Evolutionary conservation across 83 land plant species (phyloP).

Genomic region (Picea mariana): DNA sequence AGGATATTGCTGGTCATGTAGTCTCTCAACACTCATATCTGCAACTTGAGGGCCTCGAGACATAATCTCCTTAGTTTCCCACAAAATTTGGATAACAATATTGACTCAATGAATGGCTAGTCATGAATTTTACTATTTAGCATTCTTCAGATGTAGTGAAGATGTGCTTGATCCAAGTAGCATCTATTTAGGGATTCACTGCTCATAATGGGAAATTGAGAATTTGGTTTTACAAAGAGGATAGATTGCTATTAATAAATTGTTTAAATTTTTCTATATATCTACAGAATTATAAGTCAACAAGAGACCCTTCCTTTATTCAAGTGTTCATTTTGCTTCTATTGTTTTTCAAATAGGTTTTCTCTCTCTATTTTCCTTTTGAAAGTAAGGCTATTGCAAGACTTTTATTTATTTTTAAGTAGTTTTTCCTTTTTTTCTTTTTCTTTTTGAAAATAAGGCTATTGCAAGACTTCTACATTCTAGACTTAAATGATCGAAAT

Average conservation of each 20-base stretch:
- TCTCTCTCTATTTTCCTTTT: background rate
- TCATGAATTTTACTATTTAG: background rate
- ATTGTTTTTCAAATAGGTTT: background rate
- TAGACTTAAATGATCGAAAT: background rate
- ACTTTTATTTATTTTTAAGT: no score
- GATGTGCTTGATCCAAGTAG: background rate
- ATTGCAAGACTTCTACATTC: background rate
- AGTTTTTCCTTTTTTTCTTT: no score
- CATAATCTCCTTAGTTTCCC: no score
- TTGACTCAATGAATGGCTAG: background rate
- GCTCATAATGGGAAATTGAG: background rate
- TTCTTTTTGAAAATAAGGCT: background rate
- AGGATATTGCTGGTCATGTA: no score
- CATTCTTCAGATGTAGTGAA: background rate
- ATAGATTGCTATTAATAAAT: background rate
- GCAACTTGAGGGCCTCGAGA: no score
- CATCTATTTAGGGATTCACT: background rate
- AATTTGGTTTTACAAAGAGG: background rate
- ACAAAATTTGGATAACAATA: no score
- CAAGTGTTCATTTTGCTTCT: background rate
- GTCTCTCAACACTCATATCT: no score
- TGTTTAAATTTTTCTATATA: background rate
- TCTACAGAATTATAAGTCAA: background rate
- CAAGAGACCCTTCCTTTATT: background rate
- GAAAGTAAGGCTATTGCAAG: background rate